Percentiles rank a stretch among this genome's conserved stretches.
Evolutionary conservation across 805 yeast species (phyloP).

Genomic region (Saccharomycodes ludwigii): DNA sequence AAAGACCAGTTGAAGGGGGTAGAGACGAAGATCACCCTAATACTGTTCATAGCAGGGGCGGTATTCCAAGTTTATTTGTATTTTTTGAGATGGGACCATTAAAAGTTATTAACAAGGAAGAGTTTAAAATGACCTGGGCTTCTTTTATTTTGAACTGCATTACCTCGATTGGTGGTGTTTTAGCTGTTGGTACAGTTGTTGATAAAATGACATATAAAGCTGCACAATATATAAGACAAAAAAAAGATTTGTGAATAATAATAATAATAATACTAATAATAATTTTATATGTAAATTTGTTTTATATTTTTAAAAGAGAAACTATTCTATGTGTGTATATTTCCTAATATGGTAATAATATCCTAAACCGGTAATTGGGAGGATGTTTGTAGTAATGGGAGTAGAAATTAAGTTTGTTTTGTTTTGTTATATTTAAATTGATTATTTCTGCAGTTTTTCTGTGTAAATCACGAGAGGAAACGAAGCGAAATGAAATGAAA

Average conservation of each 20-base stretch:
- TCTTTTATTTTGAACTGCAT: conserved; percentile 73
- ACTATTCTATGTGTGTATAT: neutral
- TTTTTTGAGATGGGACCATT: conserved; percentile 87
- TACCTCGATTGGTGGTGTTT: conserved; percentile 84
- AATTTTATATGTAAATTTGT: too few species aligned
- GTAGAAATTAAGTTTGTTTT: too few species aligned
- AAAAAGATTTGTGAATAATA: conserved; percentile 32
- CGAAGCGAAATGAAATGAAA: too few species aligned
- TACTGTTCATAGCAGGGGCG: conserved; percentile 72
- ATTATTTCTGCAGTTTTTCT: too few species aligned
- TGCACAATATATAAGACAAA: conserved; percentile 57
- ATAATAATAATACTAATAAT: too few species aligned
- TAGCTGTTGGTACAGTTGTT: conserved; percentile 81
- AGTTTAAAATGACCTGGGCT: conserved; percentile 56
- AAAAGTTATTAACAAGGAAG: conserved; percentile 79
- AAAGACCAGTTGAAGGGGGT: conserved; percentile 77
- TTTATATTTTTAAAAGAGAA: too few species aligned
- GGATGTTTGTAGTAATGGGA: too few species aligned
- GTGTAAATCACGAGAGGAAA: too few species aligned
- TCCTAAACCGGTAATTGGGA: too few species aligned
- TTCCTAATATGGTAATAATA: neutral
- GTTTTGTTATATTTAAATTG: too few species aligned
- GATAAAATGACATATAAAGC: conserved; percentile 88
- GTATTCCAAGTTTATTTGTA: conserved; percentile 81
- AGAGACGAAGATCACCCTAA: conserved; percentile 84